Evolutionary conservation across 176 grass and related monocot species (phyloP), one percentile per base, ranked within the genome.

Genomic region (Hsuehochloa calcarea): DNA sequence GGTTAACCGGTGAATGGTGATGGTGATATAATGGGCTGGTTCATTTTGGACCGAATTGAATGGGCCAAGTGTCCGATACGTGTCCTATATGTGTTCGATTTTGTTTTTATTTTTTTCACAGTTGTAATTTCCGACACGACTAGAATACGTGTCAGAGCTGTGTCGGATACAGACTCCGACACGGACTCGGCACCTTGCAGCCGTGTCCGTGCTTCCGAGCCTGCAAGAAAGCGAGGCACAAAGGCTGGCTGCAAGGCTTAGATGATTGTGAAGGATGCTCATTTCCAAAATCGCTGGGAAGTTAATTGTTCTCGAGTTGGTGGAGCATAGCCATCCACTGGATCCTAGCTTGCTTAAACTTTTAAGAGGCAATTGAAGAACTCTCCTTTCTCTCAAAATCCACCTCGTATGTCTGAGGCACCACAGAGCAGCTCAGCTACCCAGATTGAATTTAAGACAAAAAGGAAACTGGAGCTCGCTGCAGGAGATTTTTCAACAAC

Each of bases 211-310:
- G n/a, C n/a, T n/a, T n/a, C n/a, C n/a, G n/a, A n/a, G n/a, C n/a
- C n/a, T n/a, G n/a, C 89, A 77, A 90, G 87, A 68, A 96, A 93
- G 65, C 80, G 82, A 55, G 87, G 81, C 7, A 88, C 82, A 22
- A 96, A 93, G 77, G 93, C 94, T 74, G 91, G 89, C n/a, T 96
- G 91, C 83, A 96, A 93, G 80, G 94, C 91, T 72, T 93, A 91
- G 80, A 96, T 96, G 91, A 91, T 93, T 69, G 89, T 96, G 63
- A 96, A 96, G 84, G 94, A 96, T 80, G 86, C 87, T 23, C 91
- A 93, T 90, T 91, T 93, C 86, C 91, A 96, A 67, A 96, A 93
- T 59, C 87, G 62, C 20, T 96, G 94, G 94, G 94, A 93, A 65
- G 89, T 96, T 23, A 92, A n/a, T 91, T 83, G 89, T 88, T 73